Base-by-base conservation (phyloP, 202 grass and related monocot species). In the Cymbopogon flexuosus region DNA sequence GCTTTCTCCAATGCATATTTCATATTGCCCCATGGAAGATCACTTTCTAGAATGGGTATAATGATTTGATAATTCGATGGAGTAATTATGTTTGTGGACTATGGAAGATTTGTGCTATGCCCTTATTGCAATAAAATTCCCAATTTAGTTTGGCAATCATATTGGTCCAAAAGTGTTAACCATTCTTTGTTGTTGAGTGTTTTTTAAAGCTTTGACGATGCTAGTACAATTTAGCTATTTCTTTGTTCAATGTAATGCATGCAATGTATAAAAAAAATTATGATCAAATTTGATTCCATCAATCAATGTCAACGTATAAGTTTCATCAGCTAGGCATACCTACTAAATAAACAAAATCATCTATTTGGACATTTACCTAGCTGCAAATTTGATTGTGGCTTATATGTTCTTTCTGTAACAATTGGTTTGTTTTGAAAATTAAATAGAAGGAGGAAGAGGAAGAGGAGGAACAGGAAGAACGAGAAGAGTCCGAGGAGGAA, bases 401-500 rank as follows among this genome's bases (percentile, higher is more conserved):
- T 8, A 45, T 37, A 80, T 40, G 27, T 77, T 81, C 10, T 71
- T 79, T 8, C 36, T 91, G 19, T 87, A 60, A 42, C 9, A 78
- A 79, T 65, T 68, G 13, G 71, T 75, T 89, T 81, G 12, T 77
- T 57, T 83, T 60, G 10, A 31, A 70, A 83, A 81, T 77, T 9
- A 76, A 86, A 73, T 66, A 92, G 90, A 90, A 78, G 77, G 71
- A 76, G 74, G 93, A 68, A 85, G 93, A 96, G 75, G 79, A 87
- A 57, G 83, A 94, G 75, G 80, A 85, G 39, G 85, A 91, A 63
- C 77, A 66, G 52, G 83, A 87, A 61, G 93, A 93, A 85, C 86
- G 57, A 46, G 89, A 95, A 86, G 90, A 92, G 82, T 80, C 80
- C 12, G 90, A 91, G 66, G 92, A 91, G 72, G 87, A 90, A 80